Evolutionary conservation across 1,139 yeast genomes (phyloP), one percentile per base, ranked within the genome.

Genomic region (Geotrichum siamense): DNA sequence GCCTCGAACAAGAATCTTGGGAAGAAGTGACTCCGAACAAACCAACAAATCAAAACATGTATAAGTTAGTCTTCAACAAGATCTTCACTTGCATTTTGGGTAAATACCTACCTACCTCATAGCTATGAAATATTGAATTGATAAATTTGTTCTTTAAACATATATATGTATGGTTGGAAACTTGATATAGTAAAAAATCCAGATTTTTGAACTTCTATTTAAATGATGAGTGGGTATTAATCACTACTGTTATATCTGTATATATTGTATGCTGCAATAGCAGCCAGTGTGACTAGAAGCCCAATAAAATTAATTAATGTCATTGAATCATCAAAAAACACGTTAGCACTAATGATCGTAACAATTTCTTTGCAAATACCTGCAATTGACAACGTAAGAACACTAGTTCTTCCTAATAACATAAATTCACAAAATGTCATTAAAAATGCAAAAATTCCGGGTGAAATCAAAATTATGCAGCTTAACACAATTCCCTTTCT

Each of bases 381-480:
- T 0, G 94, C 95, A 29, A 91, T 78, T 3, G 93, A 80, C 31
- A 91, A 67, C 0, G 98, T 89, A 31, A 87, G 71, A 12, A 93
- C 91, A 47, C 85, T 85, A 0, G 96, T 85, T 40, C 82, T 76
- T 46, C 84, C 80, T 40, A 91, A 70, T 13, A 91, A 75, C 51
- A 83, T 79, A 63, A 85, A 91, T 61, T 91, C 98, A 54, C 93
- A 78, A 29, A 86, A 64, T 0, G 96, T 91, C 93, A 91, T 83
- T 64, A 83, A 73, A 56, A 89, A 87, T 8, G 96, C 97, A 38
- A 85, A 66, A 9, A 83, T 52, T 0, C 98, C 97, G 0, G 98
- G 98, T 34, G 86, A 67, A 10, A 82, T 57, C 56, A 91, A 65
- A 26, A 86, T 64, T 1, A 72, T 48, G 1, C 81, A 53, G 5